These are phyloP conservation scores for Penicillium sp. DNA, from an alignment of 2,329 filamentous ascomycete genomes.

Conservation along the genomic window DNA sequence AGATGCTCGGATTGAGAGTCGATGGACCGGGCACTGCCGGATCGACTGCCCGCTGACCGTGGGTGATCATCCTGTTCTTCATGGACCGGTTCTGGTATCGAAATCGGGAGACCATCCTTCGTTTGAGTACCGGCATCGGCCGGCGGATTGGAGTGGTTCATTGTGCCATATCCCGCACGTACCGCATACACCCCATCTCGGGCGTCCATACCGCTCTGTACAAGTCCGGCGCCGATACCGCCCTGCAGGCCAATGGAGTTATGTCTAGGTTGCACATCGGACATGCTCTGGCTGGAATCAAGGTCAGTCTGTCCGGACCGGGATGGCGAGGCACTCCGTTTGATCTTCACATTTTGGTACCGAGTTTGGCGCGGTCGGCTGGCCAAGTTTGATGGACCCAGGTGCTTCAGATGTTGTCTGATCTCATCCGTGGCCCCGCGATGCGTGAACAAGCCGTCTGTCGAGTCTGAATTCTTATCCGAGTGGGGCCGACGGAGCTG, in stretches of 20 bases:
- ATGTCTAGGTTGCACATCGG: conserved; percentile 26
- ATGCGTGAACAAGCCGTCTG: conserved; percentile 34
- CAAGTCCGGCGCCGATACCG: conserved; percentile 48
- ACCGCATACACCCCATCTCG: conserved; percentile 59
- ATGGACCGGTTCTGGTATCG: conserved; percentile 26
- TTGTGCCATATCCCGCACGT: conserved; percentile 47
- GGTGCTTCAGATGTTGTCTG: conserved; percentile 53
- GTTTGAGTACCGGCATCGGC: conserved; percentile 14
- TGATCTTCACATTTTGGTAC: conserved; percentile 57
- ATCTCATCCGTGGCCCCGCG: conserved; percentile 48
- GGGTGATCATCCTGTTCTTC: conserved; percentile 26
- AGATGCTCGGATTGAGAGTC: no score
- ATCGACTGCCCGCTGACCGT: no score
- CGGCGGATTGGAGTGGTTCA: no score
- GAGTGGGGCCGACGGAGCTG: conserved; percentile 32
- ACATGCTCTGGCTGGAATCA: conserved; percentile 36
- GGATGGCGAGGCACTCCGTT: conserved; percentile 40
- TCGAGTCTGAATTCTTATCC: conserved; percentile 22
- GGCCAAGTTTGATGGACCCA: conserved; percentile 57
- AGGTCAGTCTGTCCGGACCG: conserved; percentile 30
- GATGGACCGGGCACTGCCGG: no score
- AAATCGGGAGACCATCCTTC: conserved; percentile 22
- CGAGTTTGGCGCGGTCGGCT: conserved; percentile 53
- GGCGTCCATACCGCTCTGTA: conserved; percentile 48
- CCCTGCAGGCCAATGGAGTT: conserved; percentile 38